Percentiles rank a stretch among this genome's conserved stretches.
phyloP scores from a whole-genome alignment of 805 yeast species.

The Candida dajiaensis region DNA sequence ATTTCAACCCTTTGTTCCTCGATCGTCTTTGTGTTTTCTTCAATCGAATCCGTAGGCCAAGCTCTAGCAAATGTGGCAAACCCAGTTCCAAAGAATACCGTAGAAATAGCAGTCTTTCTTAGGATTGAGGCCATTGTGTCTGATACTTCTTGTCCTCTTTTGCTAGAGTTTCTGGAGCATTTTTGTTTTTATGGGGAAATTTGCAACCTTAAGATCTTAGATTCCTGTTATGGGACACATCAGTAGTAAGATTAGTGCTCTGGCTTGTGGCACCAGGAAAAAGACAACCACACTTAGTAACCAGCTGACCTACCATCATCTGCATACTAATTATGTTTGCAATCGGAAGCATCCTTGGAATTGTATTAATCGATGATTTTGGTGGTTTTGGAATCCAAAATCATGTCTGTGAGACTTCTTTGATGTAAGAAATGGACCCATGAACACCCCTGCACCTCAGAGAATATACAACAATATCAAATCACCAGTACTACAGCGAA shows the following conservation, averaged over 20 bases:
- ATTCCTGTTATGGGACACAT: background rate
- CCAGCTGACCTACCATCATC: background rate
- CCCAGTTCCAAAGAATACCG: constrained; percentile 18
- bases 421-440: no score
- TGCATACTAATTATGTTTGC: background rate
- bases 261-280: no score
- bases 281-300: background rate
- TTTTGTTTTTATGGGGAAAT: background rate
- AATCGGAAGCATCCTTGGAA: background rate
- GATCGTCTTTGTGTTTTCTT: constrained; percentile 10
- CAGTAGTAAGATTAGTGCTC: background rate
- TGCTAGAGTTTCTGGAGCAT: background rate
- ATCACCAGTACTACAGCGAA: no score
- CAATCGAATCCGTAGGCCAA: constrained; percentile 19
- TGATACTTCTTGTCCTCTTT: background rate
- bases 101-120: constrained; percentile 13
- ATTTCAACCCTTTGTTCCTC: constrained; percentile 23
- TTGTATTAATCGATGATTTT: no score
- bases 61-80: constrained; percentile 22
- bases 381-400: no score
- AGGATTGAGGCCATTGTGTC: constrained; percentile 10
- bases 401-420: no score
- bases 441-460: no score
- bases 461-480: no score
- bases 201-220: no score